Conservation (phyloP, 2,329 filamentous ascomycete genomes). For the Ceratocystis alfenasii region DNA sequence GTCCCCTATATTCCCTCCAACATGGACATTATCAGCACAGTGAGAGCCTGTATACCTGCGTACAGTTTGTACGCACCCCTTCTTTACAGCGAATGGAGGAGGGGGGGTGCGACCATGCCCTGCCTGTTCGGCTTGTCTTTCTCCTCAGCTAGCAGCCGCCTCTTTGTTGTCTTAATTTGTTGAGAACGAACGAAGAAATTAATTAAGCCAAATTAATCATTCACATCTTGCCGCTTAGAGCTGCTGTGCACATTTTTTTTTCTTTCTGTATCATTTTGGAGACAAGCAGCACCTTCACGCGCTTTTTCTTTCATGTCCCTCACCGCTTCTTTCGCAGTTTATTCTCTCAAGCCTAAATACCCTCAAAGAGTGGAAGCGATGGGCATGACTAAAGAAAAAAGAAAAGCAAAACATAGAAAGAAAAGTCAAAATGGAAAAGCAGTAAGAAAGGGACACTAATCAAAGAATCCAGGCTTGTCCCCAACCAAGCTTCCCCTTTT, state of each 20-base stretch:
- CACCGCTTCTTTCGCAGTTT: neutral
- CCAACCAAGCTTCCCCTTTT: neutral
- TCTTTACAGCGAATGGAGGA: no score
- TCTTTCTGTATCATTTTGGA: neutral
- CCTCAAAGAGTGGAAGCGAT: no score
- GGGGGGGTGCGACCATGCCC: no score
- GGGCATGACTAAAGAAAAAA: no score
- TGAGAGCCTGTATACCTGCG: no score
- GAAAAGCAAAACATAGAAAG: neutral
- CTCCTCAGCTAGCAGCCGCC: neutral
- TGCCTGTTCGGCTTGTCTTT: no score
- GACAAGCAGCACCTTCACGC: neutral
- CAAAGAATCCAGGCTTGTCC: neutral
- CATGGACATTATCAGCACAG: no score
- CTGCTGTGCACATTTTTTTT: neutral
- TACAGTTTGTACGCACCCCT: no score
- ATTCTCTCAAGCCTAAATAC: no score
- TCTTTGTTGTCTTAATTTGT: conserved; percentile 1
- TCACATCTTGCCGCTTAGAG: neutral
- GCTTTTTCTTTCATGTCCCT: neutral
- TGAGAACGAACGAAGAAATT: neutral
- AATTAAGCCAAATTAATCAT: neutral
- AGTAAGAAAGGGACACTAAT: neutral
- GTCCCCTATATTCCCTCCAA: no score
- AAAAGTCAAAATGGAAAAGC: neutral